Evolutionary conservation across 2,329 filamentous ascomycete species (phyloP).

Genomic region (Plenodomus lindquistii): DNA sequence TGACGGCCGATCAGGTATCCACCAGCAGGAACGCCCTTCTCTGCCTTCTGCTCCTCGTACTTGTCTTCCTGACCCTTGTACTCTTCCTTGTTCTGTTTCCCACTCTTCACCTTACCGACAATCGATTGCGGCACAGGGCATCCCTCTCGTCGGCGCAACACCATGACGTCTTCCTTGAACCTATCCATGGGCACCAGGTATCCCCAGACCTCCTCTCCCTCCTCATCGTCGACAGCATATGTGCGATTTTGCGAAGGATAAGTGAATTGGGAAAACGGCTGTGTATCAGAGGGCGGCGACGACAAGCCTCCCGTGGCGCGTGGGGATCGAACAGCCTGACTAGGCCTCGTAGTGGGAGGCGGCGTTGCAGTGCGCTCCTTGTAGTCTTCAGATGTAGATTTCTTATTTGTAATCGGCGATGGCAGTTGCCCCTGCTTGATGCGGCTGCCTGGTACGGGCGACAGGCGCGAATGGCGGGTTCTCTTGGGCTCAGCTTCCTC

Average conservation of each 20-base stretch:
- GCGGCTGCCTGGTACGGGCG: constrained; percentile 58
- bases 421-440: constrained; percentile 65
- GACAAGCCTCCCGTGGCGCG: constrained; percentile 48
- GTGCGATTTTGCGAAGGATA: constrained; percentile 72
- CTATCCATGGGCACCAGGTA: constrained; percentile 84
- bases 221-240: constrained; percentile 84
- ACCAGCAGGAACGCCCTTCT: constrained; percentile 63
- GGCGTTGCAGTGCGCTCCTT: constrained; percentile 76
- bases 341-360: constrained; percentile 56
- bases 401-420: constrained; percentile 75
- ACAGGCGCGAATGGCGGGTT: constrained; percentile 71
- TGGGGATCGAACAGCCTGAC: constrained; percentile 47
- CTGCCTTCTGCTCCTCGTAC: constrained; percentile 61
- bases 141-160: constrained; percentile 72
- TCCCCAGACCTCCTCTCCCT: constrained; percentile 88
- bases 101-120: constrained; percentile 42
- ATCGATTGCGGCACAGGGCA: constrained; percentile 63
- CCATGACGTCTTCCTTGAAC: constrained; percentile 69
- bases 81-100: constrained; percentile 51
- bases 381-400: constrained; percentile 62
- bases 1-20: constrained; percentile 93
- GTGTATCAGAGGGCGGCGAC: constrained; percentile 71
- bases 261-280: constrained; percentile 78
- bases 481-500: constrained; percentile 76
- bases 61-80: constrained; percentile 66